Evolutionary conservation across 805 yeast species (phyloP).

Genomic region (Middelhovenomyces tepae): DNA sequence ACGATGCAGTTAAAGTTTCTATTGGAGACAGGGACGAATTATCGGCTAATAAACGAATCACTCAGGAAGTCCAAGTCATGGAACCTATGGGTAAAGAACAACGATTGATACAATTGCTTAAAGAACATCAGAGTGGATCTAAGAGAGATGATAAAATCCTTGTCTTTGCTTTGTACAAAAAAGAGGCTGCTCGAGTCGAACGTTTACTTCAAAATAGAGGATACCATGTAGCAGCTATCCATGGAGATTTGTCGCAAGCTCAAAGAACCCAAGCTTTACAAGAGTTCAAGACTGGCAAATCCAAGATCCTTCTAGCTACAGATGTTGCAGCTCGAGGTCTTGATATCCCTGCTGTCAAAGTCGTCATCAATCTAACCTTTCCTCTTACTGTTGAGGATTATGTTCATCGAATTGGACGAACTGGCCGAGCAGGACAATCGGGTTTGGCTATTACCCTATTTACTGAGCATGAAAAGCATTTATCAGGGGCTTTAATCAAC

Average conservation of each 20-base stretch:
- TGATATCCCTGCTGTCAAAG: conserved; percentile 95
- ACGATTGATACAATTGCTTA: conserved; percentile 60
- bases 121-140: conserved; percentile 61
- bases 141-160: conserved; percentile 70
- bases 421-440: conserved; percentile 94
- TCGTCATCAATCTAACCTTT: conserved; percentile 89
- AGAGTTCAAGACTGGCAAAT: conserved; percentile 72
- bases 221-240: conserved; percentile 82
- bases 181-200: conserved; percentile 92
- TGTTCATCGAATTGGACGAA: conserved; percentile 95
- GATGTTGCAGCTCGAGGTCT: conserved; percentile 98
- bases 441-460: conserved; percentile 94
- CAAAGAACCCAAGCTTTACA: conserved; percentile 86
- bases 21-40: conserved; percentile 94
- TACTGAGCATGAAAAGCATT: conserved; percentile 94
- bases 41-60: conserved; percentile 87
- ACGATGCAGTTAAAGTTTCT: conserved; percentile 73
- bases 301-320: conserved; percentile 79
- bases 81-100: conserved; percentile 76
- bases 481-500: conserved; percentile 89
- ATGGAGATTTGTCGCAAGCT: conserved; percentile 88
- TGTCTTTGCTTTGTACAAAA: conserved; percentile 90
- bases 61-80: conserved; percentile 88
- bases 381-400: conserved; percentile 95
- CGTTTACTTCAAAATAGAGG: conserved; percentile 62